Base-by-base conservation (phyloP, 164 flowering plant genomes). In the Vitis riparia region DNA sequence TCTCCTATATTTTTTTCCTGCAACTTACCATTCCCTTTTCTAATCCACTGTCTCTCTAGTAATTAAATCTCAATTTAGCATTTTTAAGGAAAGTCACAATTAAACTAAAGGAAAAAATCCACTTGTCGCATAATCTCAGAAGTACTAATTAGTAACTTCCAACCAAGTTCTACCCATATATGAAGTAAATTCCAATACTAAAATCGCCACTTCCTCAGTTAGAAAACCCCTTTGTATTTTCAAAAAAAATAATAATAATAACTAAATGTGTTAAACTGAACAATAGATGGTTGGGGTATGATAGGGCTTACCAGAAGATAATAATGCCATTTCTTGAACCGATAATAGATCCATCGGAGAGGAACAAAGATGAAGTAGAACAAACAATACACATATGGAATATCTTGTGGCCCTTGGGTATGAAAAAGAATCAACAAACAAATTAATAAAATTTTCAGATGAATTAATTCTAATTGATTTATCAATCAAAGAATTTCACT, bases 241-340 rank as follows among this genome's bases (percentile, higher is more conserved):
- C 19, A 50, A 60, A 50, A 6, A 23, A 15, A 17, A 67, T 7
- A 56, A 50, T 59, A 15, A 56, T 32, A 59, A 11, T 49, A 29
- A 62, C 32, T 14, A 64, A 50, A 30, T 8, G 13, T 49, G 9
- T 1, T 11, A 17, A 64, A 11, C 2, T 11, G 17, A 58, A 12
- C 13, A 59, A 30, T 2, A 51, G 57, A 11, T 59, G 8, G 15
- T n/a, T 17, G 23, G 63, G 30, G 62, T 8, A 51, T 49, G 1
- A 44, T n/a, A 59, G 55, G 55, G 69, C 93, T 93, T 79, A 96
- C 98, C 95, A 96, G 71, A 62, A 96, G 97, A 78, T 89, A 96
- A 76, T 93, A 96, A 69, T 96, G 99, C 98, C 93, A 96, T 81
- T 96, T 96, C 87, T 90, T 96, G 85, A 79, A 96, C 69, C 98